Evolutionary conservation across 2,329 filamentous ascomycete genomes (phyloP), one percentile per base, ranked within the genome.

Genomic region (Fusarium sp.): DNA sequence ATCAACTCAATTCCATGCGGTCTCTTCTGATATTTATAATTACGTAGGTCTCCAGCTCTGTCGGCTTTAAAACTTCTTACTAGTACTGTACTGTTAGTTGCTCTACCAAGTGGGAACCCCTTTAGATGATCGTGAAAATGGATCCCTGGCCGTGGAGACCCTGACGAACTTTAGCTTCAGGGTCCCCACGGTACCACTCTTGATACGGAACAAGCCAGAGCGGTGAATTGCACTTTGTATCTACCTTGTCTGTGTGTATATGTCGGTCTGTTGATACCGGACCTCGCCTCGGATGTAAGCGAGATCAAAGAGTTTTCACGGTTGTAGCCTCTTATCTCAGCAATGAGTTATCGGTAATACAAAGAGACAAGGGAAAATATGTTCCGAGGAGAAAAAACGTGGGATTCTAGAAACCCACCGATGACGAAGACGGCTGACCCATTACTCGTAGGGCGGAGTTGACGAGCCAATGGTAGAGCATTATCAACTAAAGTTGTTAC

Each of bases 101-200:
- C 24, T 53, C 13, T 41, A 37, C 25, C 37, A 65, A 58, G 68
- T 71, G 68, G 68, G 58, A 70, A 71, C 68, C 45, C 52, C 54
- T 51, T 27, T 67, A 46, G 48, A 46, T 49, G 46, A 59, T 65
- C 53, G 49, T 25, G 52, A 47, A 65, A 60, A 65, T 45, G 30
- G 42, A 37, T 49, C 63, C 61, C 24, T 25, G 54, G 20, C 18
- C 54, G 44, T 65, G 61, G 51, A 61, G 64, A 64, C 51, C 49
- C 51, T 66, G 48, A 51, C 27, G 56, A 45, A n/a, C 55, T 61
- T 44, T 69, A 69, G 61, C 64, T 65, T 69, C 68, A 72, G 69
- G 69, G 69, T 71, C 69, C 30, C 49, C 67, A 70, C 67, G 67
- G 40, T 55, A 55, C 67, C 60, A 69, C 64, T 40, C 64, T 68